Evolutionary conservation across 352 stramenopile species (phyloP), one percentile per base, ranked within the genome.

Genomic region (Peronospora farinosa): DNA sequence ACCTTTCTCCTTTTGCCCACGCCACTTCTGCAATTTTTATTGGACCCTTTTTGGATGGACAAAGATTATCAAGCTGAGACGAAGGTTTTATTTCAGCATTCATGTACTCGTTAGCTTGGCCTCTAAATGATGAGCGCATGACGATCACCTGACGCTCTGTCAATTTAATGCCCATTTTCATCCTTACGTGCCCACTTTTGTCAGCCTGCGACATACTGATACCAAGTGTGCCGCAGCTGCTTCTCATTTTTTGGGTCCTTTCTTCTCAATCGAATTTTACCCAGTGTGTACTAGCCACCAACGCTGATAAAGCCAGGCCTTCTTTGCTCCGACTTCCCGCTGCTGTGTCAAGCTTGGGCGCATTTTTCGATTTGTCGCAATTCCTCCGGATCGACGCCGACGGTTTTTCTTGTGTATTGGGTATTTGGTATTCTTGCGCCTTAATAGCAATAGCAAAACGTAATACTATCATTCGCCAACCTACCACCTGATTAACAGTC

Each of bases 321-420:
- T n/a, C n/a, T n/a, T n/a, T n/a, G n/a, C 41, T 38, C 31, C 31
- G 31, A 36, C 12, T 17, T 17, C 15, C 37, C 47, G 37, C 16
- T 6, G 31, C 40, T 17, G 30, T 21, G 19, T 21, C 19, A 21
- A 21, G 19, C 19, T 21, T 21, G 9, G n/a, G 40, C 16, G 35
- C 53, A 61, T 36, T 51, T 57, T 33, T 52, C 35, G 40, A 63
- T 58, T 63, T n/a, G n/a, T n/a, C n/a, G n/a, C n/a, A n/a, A n/a
- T n/a, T 61, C 45, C 57, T 16, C 23, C 19, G 21, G 44, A 52
- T 37, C 27, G 40, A 25, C 28, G 23, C 33, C 17, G 40, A 40
- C 49, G 31, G 43, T 56, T 64, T 63, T 32, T 41, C 52, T 2
- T 21, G 19, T 21, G 19, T 21, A 21, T 15, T 44, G 25, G 32